A percentile compares a stretch with the other conserved stretches of the same genome.
Conservation (phyloP, 2,329 filamentous ascomycete genomes). For the Arthroderma uncinatum region DNA sequence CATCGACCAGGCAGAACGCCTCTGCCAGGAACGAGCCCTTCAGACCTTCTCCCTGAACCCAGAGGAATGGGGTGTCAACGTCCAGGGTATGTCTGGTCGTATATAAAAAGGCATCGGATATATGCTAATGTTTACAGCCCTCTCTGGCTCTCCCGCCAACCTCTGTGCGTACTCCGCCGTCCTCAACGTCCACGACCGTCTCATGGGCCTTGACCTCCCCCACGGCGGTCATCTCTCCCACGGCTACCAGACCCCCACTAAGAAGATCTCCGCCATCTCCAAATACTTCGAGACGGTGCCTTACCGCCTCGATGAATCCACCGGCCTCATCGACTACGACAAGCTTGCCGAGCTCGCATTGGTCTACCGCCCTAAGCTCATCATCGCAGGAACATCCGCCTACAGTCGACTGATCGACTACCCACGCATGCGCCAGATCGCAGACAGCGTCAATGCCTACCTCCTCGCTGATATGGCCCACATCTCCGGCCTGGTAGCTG, state of each 20-base stretch:
- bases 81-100: conserved; percentile 54
- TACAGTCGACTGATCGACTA: conserved; percentile 99
- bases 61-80: conserved; percentile 92
- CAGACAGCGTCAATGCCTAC: conserved; percentile 86
- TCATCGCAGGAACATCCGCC: conserved; percentile 91
- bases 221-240: conserved; percentile 92
- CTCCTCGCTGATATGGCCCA: conserved; percentile 97
- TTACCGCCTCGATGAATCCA: conserved; percentile 65
- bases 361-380: conserved; percentile 89
- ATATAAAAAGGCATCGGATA: no score
- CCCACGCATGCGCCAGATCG: conserved; percentile 87
- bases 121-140: conserved; percentile 40
- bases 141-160: conserved; percentile 68
- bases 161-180: conserved; percentile 85
- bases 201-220: conserved; percentile 93
- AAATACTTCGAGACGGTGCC: conserved; percentile 99
- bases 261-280: conserved; percentile 95
- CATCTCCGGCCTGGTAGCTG: conserved; percentile 90
- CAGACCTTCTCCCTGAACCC: conserved; percentile 74
- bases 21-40: conserved; percentile 83
- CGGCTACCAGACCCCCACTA: conserved; percentile 90
- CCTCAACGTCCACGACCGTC: conserved; percentile 85
- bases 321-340: conserved; percentile 95
- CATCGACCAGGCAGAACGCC: conserved; percentile 78
- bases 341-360: conserved; percentile 78